Conservation (phyloP, 768 basidiomycete species). For the Rhodotorula kratochvilovae region DNA sequence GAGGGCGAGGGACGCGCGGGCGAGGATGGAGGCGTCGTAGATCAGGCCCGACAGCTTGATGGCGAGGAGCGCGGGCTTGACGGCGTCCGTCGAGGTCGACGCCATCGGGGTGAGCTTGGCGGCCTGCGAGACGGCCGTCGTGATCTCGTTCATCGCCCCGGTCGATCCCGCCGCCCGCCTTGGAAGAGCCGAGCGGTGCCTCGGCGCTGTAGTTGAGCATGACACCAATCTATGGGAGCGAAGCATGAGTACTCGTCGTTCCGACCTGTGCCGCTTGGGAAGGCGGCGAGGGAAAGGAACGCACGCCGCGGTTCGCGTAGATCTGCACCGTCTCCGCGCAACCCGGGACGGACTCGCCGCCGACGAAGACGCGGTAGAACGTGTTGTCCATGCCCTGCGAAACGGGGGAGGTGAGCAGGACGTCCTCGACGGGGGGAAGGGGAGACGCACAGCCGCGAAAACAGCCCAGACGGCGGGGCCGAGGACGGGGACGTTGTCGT, state of each 20-base stretch:
- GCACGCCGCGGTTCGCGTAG: conserved; percentile 22
- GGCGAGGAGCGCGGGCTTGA: conserved; percentile 40
- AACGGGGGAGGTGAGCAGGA: not conserved
- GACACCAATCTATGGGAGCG: conserved; percentile 26
- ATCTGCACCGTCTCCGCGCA: conserved; percentile 14
- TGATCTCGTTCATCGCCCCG: conserved; percentile 28
- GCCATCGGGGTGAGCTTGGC: conserved; percentile 21
- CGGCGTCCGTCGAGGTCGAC: not conserved
- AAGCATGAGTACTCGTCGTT: not conserved
- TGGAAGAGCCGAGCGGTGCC: conserved; percentile 21
- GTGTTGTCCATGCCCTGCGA: conserved; percentile 39
- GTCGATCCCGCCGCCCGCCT: conserved; percentile 19
- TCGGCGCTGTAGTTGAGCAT: conserved; percentile 43
- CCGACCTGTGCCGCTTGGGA: not conserved
- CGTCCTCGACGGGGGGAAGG: not conserved
- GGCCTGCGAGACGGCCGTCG: conserved; percentile 24
- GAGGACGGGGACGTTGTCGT: conserved; percentile 35
- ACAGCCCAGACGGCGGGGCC: conserved; percentile 28
- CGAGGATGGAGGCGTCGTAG: conserved; percentile 30
- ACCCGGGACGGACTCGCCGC: conserved; percentile 34
- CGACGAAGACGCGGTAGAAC: conserved; percentile 41
- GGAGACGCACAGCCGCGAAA: conserved; percentile 24
- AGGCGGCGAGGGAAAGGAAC: not conserved
- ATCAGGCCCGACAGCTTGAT: conserved; percentile 42
- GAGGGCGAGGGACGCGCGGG: conserved; percentile 32